phyloP scores from a whole-genome alignment of 2,329 filamentous ascomycete genomes.

The Amphichorda felina region DNA sequence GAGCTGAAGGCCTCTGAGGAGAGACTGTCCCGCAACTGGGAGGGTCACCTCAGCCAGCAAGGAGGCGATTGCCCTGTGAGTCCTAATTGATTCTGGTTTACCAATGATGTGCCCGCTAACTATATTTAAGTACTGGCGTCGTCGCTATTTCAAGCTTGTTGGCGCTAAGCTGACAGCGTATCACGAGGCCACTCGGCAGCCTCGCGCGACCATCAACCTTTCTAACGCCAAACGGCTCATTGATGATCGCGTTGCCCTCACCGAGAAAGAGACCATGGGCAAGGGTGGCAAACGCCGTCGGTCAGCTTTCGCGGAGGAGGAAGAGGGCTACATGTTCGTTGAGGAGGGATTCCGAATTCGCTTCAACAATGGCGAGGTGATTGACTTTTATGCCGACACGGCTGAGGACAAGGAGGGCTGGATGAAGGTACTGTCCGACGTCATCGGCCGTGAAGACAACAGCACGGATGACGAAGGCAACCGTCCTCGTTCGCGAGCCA shows the following conservation, averaged over 20 bases:
- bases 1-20: slow-evolving; percentile 88
- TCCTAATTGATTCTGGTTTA: slow-evolving; percentile 9
- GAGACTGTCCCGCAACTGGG: slow-evolving; percentile 64
- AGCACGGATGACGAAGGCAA: slow-evolving; percentile 30
- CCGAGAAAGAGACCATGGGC: slow-evolving; percentile 69
- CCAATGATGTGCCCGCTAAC: not conserved
- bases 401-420: slow-evolving; percentile 81
- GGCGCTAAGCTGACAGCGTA: slow-evolving; percentile 89
- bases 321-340: slow-evolving; percentile 99
- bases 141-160: slow-evolving; percentile 89
- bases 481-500: slow-evolving; percentile 33
- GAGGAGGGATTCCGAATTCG: slow-evolving; percentile 98
- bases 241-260: slow-evolving; percentile 76
- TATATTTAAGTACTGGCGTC: slow-evolving; percentile 66
- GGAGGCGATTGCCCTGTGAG: slow-evolving; percentile 94
- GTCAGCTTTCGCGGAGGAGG: slow-evolving; percentile 93
- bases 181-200: slow-evolving; percentile 90
- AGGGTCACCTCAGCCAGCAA: slow-evolving; percentile 89
- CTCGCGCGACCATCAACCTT: slow-evolving; percentile 92
- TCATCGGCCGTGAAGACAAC: slow-evolving; percentile 44
- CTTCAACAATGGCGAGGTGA: slow-evolving; percentile 95
- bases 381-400: slow-evolving; percentile 95
- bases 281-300: slow-evolving; percentile 72
- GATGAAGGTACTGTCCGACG: slow-evolving; percentile 79
- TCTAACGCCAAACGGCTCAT: slow-evolving; percentile 87